Evolutionary conservation across 2,329 filamentous ascomycete genomes (phyloP).

Genomic region (Hypoxylon sp.): DNA sequence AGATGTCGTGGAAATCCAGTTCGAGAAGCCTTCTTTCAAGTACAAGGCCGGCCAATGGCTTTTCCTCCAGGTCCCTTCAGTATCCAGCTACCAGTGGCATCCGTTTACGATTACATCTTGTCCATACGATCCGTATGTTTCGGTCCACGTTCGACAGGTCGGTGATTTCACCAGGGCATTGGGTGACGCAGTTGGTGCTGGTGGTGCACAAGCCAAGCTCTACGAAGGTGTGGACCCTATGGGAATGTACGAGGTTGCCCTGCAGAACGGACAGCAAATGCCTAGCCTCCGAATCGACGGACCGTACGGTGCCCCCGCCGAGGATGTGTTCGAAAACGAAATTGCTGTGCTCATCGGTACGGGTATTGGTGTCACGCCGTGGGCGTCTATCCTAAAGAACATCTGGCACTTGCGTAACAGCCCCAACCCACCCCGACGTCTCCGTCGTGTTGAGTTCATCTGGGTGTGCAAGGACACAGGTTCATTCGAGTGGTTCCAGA

Average conservation of each 20-base stretch:
- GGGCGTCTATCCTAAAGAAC: conserved; percentile 92
- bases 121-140: conserved; percentile 94
- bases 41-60: conserved; percentile 99
- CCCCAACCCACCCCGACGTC: conserved; percentile 88
- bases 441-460: conserved; percentile 97
- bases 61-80: conserved; percentile 91
- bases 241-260: conserved; percentile 98
- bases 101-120: conserved; percentile 99
- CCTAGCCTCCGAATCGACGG: conserved; percentile 91
- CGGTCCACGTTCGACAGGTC: conserved; percentile 94
- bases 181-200: conserved; percentile 95
- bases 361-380: conserved; percentile 89
- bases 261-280: conserved; percentile 94
- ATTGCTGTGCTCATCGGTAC: conserved; percentile 89
- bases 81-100: conserved; percentile 95
- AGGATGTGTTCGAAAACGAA: conserved; percentile 96
- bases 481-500: conserved; percentile 99
- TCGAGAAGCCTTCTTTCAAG: conserved; percentile 94
- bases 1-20: conserved; percentile 98
- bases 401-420: conserved; percentile 96
- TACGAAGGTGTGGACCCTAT: conserved; percentile 92
- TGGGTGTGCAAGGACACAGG: conserved; percentile 97
- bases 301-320: conserved; percentile 95
- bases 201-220: conserved; percentile 86
- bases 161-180: conserved; percentile 96